Percentiles rank a stretch among this genome's conserved stretches.
Conservation (phyloP, 352 stramenopile genomes). For the Thalassiosira sp. region DNA sequence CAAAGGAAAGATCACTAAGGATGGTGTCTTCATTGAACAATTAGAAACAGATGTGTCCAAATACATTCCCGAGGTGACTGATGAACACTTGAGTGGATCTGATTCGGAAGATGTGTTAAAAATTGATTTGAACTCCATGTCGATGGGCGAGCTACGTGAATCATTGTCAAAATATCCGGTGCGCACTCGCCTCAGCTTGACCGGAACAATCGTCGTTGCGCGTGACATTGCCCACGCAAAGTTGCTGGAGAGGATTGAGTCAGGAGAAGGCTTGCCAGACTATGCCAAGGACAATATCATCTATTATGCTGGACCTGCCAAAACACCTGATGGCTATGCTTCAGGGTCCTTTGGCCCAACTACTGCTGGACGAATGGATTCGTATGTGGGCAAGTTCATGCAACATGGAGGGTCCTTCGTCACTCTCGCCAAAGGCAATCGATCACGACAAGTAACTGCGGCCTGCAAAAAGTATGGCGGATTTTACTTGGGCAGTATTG, state of each 20-base stretch:
- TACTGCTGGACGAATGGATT: constrained; percentile 89
- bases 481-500: constrained; percentile 90
- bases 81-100: constrained; percentile 58
- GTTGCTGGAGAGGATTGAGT: constrained; percentile 86
- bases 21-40: constrained; percentile 89
- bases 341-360: constrained; percentile 88
- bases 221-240: constrained; percentile 91
- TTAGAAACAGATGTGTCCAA: constrained; percentile 87
- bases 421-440: constrained; percentile 89
- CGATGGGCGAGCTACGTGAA: constrained; percentile 85
- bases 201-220: constrained; percentile 88
- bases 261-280: constrained; percentile 85
- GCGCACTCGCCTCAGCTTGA: constrained; percentile 85
- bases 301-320: constrained; percentile 90
- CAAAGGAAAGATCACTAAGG: constrained; percentile 87
- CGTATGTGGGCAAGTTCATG: constrained; percentile 89
- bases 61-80: constrained; percentile 86
- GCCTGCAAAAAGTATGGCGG: constrained; percentile 89
- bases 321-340: constrained; percentile 88
- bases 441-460: constrained; percentile 85
- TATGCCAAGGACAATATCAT: constrained; percentile 91
- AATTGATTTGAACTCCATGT: constrained; percentile 87
- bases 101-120: constrained; percentile 70
- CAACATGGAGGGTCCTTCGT: constrained; percentile 86
- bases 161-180: constrained; percentile 85